Percentiles rank a stretch among this genome's conserved stretches.
These are phyloP conservation scores for Metschnikowia continentalis DNA, from an alignment of 805 yeast genomes.

Conservation along the genomic window DNA sequence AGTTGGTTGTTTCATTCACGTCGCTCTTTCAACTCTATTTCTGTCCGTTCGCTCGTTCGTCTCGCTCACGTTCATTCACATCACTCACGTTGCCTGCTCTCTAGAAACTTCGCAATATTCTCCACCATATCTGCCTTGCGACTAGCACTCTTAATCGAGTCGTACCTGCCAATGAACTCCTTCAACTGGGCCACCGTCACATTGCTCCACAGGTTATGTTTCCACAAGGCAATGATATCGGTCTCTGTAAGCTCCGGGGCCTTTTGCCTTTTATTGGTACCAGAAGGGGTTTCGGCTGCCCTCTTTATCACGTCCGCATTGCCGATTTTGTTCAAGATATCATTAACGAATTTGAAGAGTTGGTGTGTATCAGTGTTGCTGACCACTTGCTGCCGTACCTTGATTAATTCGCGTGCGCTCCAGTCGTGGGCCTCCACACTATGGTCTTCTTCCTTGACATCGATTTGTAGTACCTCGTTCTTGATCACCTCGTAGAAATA, in stretches of 20 bases:
- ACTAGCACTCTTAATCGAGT: slow-evolving; percentile 30
- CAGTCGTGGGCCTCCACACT: slow-evolving; percentile 15
- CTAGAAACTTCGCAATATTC: slow-evolving; percentile 27
- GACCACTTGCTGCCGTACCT: slow-evolving; percentile 4
- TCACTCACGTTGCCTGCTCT: not conserved
- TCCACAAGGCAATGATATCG: slow-evolving; percentile 42
- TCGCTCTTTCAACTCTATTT: too few species aligned
- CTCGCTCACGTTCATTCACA: too few species aligned
- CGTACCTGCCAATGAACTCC: slow-evolving; percentile 34
- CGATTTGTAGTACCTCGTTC: slow-evolving; percentile 60
- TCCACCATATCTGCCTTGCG: slow-evolving; percentile 42
- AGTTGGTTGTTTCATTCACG: too few species aligned
- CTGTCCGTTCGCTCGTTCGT: too few species aligned
- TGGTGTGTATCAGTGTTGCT: slow-evolving; percentile 2
- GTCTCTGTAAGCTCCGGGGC: slow-evolving; percentile 24
- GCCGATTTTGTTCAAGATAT: slow-evolving; percentile 8
- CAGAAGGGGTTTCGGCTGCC: slow-evolving; percentile 6
- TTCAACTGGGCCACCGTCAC: slow-evolving; percentile 43
- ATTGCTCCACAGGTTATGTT: slow-evolving; percentile 26
- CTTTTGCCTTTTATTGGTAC: slow-evolving; percentile 6
- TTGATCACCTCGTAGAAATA: slow-evolving; percentile 64
- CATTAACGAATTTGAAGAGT: slow-evolving; percentile 5
- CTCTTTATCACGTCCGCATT: slow-evolving; percentile 12
- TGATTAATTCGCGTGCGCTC: slow-evolving; percentile 9
- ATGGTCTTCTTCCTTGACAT: slow-evolving; percentile 18